phyloP scores from a whole-genome alignment of 1,139 yeast genomes.

The Suhomyces guaymorum region DNA sequence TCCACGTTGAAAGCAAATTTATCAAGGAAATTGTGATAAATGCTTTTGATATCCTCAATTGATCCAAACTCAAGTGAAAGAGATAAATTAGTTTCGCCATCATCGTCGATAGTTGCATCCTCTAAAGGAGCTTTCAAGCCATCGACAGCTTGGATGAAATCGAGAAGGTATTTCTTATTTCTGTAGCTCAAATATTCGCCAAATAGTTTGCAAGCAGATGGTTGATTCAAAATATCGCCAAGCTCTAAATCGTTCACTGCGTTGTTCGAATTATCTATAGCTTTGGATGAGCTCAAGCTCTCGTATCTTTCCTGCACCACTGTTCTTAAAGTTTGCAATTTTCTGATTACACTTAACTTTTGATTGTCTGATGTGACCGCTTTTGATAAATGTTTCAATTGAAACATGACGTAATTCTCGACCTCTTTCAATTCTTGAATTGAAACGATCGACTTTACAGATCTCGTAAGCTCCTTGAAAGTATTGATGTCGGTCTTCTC shows the following conservation, averaged over 20 bases:
- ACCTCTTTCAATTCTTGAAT: slow-evolving; percentile 27
- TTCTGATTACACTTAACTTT: slow-evolving; percentile 10
- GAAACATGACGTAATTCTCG: slow-evolving; percentile 21
- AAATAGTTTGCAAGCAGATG: slow-evolving; percentile 51
- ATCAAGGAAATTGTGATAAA: slow-evolving; percentile 11
- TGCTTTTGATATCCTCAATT: slow-evolving; percentile 43
- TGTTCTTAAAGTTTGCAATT: slow-evolving; percentile 16
- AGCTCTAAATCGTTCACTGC: slow-evolving; percentile 15
- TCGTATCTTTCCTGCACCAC: slow-evolving; percentile 13
- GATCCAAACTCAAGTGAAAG: slow-evolving; percentile 43
- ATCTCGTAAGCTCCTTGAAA: slow-evolving; percentile 33
- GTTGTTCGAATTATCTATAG: slow-evolving; percentile 1
- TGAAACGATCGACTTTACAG: slow-evolving; percentile 18
- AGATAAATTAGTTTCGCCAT: slow-evolving; percentile 25
- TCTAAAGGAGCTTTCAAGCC: slow-evolving; percentile 73
- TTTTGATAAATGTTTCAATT: slow-evolving; percentile 17
- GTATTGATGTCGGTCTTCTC: slow-evolving; percentile 33
- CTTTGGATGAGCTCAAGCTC: not conserved
- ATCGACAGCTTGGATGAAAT: slow-evolving; percentile 70
- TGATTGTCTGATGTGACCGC: slow-evolving; percentile 6
- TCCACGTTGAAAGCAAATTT: slow-evolving; percentile 10
- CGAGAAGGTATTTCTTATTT: slow-evolving; percentile 45
- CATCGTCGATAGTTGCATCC: slow-evolving; percentile 32
- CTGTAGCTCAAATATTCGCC: slow-evolving; percentile 57
- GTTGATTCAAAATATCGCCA: slow-evolving; percentile 32